A percentile compares a stretch with the other conserved stretches of the same genome.
These are phyloP conservation scores for Penicillium sp. DNA, from an alignment of 2,329 filamentous ascomycete genomes.

Conservation along the genomic window DNA sequence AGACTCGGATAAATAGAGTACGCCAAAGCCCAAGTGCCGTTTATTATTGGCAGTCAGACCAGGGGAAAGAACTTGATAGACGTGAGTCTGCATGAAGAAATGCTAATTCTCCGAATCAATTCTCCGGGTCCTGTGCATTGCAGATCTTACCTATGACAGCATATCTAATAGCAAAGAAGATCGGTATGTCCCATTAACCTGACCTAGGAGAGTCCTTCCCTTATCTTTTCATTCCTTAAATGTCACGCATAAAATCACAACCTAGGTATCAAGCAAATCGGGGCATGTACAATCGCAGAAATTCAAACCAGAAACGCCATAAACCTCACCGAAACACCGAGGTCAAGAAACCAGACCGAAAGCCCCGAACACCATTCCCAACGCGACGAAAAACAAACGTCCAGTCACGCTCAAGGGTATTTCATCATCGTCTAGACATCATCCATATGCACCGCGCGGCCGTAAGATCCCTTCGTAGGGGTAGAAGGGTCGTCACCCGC, in stretches of 20 bases:
- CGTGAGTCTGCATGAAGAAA: background rate
- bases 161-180: background rate
- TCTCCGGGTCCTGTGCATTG: slow-evolving; percentile 2
- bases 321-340: background rate
- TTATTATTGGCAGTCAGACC: background rate
- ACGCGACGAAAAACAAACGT: background rate
- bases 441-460: background rate
- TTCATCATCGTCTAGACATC: background rate
- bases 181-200: background rate
- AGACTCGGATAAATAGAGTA: slow-evolving; percentile 7
- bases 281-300: background rate
- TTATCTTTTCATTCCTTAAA: background rate
- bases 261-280: background rate
- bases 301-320: background rate
- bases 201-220: too few relatives aligned
- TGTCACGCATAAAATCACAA: background rate
- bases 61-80: background rate
- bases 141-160: background rate
- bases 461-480: background rate
- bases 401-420: background rate
- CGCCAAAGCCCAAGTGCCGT: background rate
- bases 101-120: slow-evolving; percentile 11
- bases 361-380: background rate
- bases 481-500: background rate
- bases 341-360: background rate